Base-by-base conservation (phyloP, 2,329 filamentous ascomycete species). In the Aspergillus terreus region DNA sequence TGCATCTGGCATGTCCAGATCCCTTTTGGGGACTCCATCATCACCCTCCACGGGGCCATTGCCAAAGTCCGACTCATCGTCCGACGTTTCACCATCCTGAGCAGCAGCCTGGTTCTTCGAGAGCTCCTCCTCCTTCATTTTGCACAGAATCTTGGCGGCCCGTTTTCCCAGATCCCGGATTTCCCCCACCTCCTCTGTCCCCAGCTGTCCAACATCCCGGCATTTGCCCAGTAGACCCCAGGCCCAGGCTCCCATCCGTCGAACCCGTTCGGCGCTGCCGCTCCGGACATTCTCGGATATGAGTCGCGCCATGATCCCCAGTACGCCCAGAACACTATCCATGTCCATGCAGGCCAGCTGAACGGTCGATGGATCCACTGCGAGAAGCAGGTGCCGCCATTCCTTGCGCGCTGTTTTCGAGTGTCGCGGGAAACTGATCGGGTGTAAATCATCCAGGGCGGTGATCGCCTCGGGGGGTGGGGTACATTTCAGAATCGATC, bases 141-240 rank as follows among this genome's bases (percentile, higher is more conserved):
- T 72, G 47, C 55, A 51, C 53, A 70, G 49, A 65, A 59, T 76
- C 71, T 54, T 80, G 74, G 78, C 83, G 0, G 90, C 90, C 57
- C 85, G 81, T 70, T 90, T 90, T 0, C 88, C 91, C 32, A 97
- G 69, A 52, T 94, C 89, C 46, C 92, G 80, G 25, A 96, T 76
- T 62, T 84, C 83, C 4, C 84, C 86, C 30, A 95, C 82, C 63
- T 94, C 87, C 41, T 84, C 81, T 56, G 89, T 87, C 54, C 83
- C 82, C 67, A 96, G 75, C 67, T 88, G 84, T 1, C 90, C 90
- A 9, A 83, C 75, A 33, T 89, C 87, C 0, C 88, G 85, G 52
- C 92, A 78, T 51, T 84, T 81, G 2, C 88, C 90, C 42, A 96
- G 76, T 51, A 96, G 71, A 0, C 87, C 85, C 92, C 91, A 96